A percentile compares a stretch with the other conserved stretches of the same genome.
These are phyloP conservation scores for Lactarius quietus DNA, from an alignment of 768 basidiomycete species.

Conservation along the genomic window DNA sequence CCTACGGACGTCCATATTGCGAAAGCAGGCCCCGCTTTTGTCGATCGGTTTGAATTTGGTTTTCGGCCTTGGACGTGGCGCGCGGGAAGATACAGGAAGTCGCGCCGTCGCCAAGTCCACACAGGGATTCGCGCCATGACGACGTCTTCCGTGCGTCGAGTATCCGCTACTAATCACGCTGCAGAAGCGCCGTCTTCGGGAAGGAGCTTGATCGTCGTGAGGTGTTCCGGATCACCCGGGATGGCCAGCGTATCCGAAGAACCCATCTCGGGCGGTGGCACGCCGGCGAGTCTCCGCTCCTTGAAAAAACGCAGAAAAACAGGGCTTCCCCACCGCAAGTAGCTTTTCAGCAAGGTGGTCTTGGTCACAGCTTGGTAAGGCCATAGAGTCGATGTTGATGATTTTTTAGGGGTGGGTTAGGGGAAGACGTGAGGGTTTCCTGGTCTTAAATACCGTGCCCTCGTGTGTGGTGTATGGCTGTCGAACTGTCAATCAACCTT, in stretches of 20 bases:
- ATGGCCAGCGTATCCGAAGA: neutral
- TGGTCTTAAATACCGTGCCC: neutral
- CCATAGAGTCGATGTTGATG: neutral
- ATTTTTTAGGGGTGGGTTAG: neutral
- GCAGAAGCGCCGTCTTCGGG: neutral
- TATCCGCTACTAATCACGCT: neutral
- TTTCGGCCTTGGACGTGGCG: neutral
- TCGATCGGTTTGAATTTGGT: neutral
- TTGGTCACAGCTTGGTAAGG: neutral
- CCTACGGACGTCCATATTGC: conserved; percentile 2
- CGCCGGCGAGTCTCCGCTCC: conserved; percentile 1
- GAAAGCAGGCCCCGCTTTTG: conserved; percentile 5
- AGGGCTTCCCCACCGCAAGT: neutral
- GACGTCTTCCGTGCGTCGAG: neutral
- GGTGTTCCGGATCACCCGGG: neutral
- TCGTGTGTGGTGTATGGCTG: neutral
- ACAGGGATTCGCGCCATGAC: neutral
- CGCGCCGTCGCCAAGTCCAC: neutral
- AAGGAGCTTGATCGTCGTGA: neutral
- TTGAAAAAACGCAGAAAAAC: conserved; percentile 1
- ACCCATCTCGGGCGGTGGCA: neutral
- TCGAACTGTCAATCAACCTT: neutral
- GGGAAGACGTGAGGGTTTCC: neutral
- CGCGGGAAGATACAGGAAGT: conserved; percentile 10
- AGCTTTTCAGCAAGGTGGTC: conserved; percentile 1